Evolutionary conservation across 2,329 filamentous ascomycete species (phyloP).

Genomic region (Cladosporium sp.): DNA sequence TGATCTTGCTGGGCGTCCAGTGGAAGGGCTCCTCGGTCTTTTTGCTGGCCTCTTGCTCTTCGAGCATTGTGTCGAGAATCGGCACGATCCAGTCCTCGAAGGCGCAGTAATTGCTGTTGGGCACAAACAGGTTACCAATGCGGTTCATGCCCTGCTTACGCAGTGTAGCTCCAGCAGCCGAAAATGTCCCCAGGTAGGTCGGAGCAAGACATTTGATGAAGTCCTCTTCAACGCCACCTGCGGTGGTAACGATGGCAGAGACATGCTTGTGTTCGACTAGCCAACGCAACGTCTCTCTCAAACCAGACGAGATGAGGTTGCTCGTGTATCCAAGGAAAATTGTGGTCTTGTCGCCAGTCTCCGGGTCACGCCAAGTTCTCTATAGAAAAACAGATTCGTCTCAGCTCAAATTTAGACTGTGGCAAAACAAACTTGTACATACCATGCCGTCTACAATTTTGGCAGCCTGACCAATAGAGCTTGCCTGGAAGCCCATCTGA

Average conservation of each 20-base stretch:
- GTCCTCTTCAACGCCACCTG: slow-evolving; percentile 94
- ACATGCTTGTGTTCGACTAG: slow-evolving; percentile 91
- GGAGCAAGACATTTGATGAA: slow-evolving; percentile 96
- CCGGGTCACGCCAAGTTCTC: slow-evolving; percentile 77
- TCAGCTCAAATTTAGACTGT: neutral
- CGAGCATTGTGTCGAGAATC: slow-evolving; percentile 90
- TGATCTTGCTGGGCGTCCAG: slow-evolving; percentile 95
- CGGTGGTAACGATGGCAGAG: slow-evolving; percentile 90
- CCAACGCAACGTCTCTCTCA: slow-evolving; percentile 88
- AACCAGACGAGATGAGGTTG: slow-evolving; percentile 93
- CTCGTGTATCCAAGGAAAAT: slow-evolving; percentile 98
- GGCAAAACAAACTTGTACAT: slow-evolving; percentile 33
- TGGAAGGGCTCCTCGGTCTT: slow-evolving; percentile 62
- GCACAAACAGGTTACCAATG: slow-evolving; percentile 93
- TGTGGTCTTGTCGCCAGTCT: slow-evolving; percentile 77
- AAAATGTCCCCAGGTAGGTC: slow-evolving; percentile 89
- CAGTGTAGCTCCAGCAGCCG: slow-evolving; percentile 71
- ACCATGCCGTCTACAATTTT: slow-evolving; percentile 97
- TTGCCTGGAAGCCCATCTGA: slow-evolving; percentile 82
- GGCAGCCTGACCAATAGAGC: slow-evolving; percentile 80
- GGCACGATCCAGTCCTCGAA: slow-evolving; percentile 98
- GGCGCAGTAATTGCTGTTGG: slow-evolving; percentile 94
- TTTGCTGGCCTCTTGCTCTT: slow-evolving; percentile 83
- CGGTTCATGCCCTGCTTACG: slow-evolving; percentile 87
- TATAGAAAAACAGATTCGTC: slow-evolving; percentile 23